Conservation (phyloP, 2,329 filamentous ascomycete species). For the Talaromyces sp. region DNA sequence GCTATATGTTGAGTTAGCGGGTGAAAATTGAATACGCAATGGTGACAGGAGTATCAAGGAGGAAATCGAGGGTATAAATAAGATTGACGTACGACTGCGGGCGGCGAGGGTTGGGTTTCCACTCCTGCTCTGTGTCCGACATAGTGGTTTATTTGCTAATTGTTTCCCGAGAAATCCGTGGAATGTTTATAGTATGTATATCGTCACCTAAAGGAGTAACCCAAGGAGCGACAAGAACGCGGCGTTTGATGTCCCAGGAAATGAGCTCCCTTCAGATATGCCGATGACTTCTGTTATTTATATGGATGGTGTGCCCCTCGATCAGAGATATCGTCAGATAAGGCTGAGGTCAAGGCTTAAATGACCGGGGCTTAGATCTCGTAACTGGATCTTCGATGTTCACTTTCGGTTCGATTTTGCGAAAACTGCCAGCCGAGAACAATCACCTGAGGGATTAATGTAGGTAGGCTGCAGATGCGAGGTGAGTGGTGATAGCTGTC, state of each 20-base stretch:
- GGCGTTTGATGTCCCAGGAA: constrained; percentile 3
- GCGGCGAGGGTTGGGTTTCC: constrained; percentile 70
- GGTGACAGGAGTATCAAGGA: not conserved
- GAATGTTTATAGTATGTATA: constrained; percentile 17
- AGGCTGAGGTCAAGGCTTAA: constrained; percentile 9
- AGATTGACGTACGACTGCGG: constrained; percentile 72
- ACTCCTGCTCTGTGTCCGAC: constrained; percentile 69
- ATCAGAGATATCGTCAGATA: not conserved
- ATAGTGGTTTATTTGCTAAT: constrained; percentile 26
- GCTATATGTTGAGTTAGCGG: constrained; percentile 46
- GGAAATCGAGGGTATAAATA: not conserved
- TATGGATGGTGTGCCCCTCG: not conserved
- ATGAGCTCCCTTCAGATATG: not conserved
- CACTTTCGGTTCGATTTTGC: not conserved
- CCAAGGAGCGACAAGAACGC: constrained; percentile 1
- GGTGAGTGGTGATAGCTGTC: not conserved
- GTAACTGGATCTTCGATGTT: not conserved
- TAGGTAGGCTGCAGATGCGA: not conserved
- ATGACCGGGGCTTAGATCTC: constrained; percentile 1
- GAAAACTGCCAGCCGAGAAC: constrained; percentile 17
- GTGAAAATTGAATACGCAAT: not conserved
- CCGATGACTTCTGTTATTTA: not conserved
- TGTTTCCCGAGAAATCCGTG: constrained; percentile 15
- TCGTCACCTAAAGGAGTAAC: constrained; percentile 12
- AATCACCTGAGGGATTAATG: not conserved